Evolutionary conservation across 208 protist species (phyloP), one percentile per base, ranked within the genome.

Genomic region (Crithidia expoeki): DNA sequence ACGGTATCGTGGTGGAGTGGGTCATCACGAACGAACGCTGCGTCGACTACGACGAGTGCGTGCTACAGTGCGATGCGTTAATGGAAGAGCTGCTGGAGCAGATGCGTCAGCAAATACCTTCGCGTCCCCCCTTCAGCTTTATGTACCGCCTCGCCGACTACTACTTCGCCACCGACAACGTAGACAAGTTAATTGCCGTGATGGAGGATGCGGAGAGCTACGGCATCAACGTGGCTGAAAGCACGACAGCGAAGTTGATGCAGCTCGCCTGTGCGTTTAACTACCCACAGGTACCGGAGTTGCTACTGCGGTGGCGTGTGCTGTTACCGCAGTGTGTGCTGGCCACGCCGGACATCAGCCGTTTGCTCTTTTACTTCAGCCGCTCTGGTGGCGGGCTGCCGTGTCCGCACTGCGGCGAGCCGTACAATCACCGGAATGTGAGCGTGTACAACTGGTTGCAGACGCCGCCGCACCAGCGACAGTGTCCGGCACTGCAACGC

Each of bases 91-190:
- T 96, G 72, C 74, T 96, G 21, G 83, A 90, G 51, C 74, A 79
- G 69, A 76, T 94, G 47, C 81, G 81, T 2, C 66, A 88, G 12
- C 80, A 93, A 61, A 84, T 94, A 17, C 89, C 89, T 4, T 88
- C 83, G 0, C 74, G 89, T 12, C 89, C 89, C 16, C 87, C 82
- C 51, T 96, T 96, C 72, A 92, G 86, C 53, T 68, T 96, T 27
- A 80, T 92, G 69, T 94, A 89, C 72, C 89, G 92, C 57, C 80
- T 96, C 50, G 85, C 90, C 21, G 92, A 96, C 69, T 96, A 96
- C 80, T 96, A 94, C 82, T 96, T 96, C 64, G 86, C 92, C 55
- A 90, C 89, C 21, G 92, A 96, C 65, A 96, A 96, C 76, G 80
- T 94, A 34, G 84, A 94, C 42, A 96, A 96, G 81, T 89, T 96